Percentiles rank a stretch among this genome's conserved stretches.
Evolutionary conservation across 495 filamentous ascomycete genomes (phyloP).

Genomic region (Jackrogersella multiformis): DNA sequence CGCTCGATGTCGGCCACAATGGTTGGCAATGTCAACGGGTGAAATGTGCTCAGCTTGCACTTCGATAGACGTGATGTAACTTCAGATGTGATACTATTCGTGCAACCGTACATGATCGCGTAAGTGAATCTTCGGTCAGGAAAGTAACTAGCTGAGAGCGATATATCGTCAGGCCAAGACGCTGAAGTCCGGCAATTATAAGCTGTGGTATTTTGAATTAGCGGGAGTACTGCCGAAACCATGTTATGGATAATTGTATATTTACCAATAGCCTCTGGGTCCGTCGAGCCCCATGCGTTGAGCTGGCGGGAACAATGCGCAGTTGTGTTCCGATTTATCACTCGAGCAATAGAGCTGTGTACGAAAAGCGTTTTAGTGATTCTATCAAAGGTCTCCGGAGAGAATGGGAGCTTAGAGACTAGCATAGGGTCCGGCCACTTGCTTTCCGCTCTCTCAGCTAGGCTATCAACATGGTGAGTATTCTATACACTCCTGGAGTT

Average conservation of each 20-base stretch:
- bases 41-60: background rate
- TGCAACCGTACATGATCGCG: conserved; percentile 3
- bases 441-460: background rate
- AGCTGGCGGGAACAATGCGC: conserved; percentile 10
- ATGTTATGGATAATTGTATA: background rate
- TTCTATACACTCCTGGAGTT: background rate
- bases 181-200: conserved; percentile 14
- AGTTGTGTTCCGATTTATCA: background rate
- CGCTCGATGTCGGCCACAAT: conserved; percentile 1
- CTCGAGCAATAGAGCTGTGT: conserved; percentile 1
- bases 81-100: background rate
- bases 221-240: background rate
- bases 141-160: conserved; percentile 1
- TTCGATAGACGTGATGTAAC: background rate
- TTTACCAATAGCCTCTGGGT: conserved; percentile 5
- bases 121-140: conserved; percentile 12
- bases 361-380: conserved; percentile 6
- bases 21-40: conserved; percentile 7
- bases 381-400: background rate
- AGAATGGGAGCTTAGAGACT: background rate
- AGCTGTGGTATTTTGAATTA: background rate
- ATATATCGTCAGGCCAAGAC: conserved; percentile 3
- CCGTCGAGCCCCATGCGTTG: conserved; percentile 3
- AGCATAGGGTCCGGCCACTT: background rate
- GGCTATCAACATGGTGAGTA: background rate